Evolutionary conservation across 2,329 filamentous ascomycete genomes (phyloP), one percentile per base, ranked within the genome.

Genomic region (Myriangium duriaei): DNA sequence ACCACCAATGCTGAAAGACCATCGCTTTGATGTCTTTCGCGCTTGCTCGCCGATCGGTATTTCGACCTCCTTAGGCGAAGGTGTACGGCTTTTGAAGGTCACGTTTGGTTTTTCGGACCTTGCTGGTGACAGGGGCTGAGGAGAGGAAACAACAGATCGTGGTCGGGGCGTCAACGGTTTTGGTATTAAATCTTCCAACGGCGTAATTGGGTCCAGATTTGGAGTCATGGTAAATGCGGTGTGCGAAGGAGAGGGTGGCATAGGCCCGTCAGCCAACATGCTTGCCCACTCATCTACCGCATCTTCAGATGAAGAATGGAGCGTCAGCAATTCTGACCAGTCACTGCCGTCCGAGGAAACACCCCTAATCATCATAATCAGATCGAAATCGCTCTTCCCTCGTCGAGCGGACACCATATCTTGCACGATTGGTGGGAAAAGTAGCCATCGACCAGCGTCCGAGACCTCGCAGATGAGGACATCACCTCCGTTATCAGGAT

Each of bases 391-490:
- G n/a, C 63, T 57, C 26, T 86, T 78, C 10, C 86, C 86, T 42
- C 70, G 76, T 28, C 88, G 77, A 34, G 86, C 84, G 10, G 91
- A 96, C 13, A 93, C 71, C 43, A 74, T 71, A 24, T 70, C 67
- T 45, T 75, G 69, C 12, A 78, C 69, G n/a, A 95, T 69, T 1
- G 91, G 88, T n/a, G 87, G 81, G 51, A 98, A 94, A 0, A 98
- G 69, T 4, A 98, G 71, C 76, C 85, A 96, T 37, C 76, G 74
- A 11, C 80, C 76, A 4, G 72, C 70, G 37, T 74, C 72, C 31
- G 86, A 85, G n/a, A 86, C 76, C 58, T 96, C 87, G 47, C 88
- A 87, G 40, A 98, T 80, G 14, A 98, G 71, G n/a, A 98, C 57
- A 56, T 98, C 91, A 5, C 88, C 86, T 34, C 72, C 65, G 45